These are phyloP conservation scores for Garcia nutans DNA, from an alignment of 345 rosid species.

Conservation along the genomic window DNA sequence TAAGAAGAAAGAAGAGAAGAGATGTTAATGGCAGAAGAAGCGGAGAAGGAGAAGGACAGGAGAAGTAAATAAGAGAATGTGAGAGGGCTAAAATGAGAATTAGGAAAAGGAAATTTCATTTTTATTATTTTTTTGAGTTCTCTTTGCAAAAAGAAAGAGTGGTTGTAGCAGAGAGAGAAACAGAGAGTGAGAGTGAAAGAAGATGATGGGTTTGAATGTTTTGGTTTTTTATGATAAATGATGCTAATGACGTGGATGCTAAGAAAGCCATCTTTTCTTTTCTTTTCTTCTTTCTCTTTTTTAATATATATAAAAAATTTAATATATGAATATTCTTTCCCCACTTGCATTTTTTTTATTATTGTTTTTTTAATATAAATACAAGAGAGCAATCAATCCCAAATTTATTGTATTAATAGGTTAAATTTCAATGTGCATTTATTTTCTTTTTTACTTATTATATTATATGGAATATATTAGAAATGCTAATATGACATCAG, in stretches of 20 bases:
- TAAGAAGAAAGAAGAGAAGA: constrained; percentile 62
- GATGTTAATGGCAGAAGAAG: constrained; percentile 47
- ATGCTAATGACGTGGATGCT: too few species aligned
- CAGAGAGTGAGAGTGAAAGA: neutral
- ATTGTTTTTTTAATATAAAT: too few species aligned
- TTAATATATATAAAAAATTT: too few species aligned
- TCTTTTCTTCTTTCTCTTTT: neutral
- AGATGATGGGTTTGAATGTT: constrained; percentile 3
- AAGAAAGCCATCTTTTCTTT: neutral
- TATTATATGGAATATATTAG: too few species aligned
- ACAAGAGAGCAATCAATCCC: too few species aligned
- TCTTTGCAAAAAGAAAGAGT: neutral
- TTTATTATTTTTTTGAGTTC: neutral
- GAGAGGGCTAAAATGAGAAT: constrained; percentile 51
- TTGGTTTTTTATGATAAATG: constrained; percentile 1
- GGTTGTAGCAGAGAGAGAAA: too few species aligned
- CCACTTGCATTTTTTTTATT: neutral
- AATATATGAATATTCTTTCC: neutral
- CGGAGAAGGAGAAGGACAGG: constrained; percentile 20
- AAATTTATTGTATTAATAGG: too few species aligned
- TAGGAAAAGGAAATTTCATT: neutral
- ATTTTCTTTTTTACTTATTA: too few species aligned
- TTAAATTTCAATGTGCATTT: too few species aligned
- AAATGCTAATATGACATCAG: too few species aligned
- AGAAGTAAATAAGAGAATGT: constrained; percentile 43